Base-by-base conservation (phyloP, 2,329 filamentous ascomycete genomes). In the Fusarium floridanum region DNA sequence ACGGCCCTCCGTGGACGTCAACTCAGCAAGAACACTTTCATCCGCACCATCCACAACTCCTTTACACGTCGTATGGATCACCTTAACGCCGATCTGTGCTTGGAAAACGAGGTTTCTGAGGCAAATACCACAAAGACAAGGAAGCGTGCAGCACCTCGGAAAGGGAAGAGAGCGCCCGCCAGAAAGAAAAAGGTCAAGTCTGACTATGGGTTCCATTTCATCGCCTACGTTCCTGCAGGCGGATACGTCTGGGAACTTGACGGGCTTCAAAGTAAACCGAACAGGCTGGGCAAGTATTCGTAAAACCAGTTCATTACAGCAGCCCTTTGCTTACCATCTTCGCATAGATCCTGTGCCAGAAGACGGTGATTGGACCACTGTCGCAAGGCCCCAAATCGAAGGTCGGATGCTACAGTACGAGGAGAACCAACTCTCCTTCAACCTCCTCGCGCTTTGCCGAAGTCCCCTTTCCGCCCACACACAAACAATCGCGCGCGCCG, bases 201-300 rank as follows among this genome's bases (percentile, higher is more conserved):
- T 0, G 89, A 94, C n/a, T 88, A 89, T 14, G 91, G 90, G 0
- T 97, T 93, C 79, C 96, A 98, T 80, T 98, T 97, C 82, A 93
- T 97, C 73, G 95, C 95, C 8, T 98, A 96, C 79, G 91, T 98
- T 34, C 94, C 94, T 3, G 89, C 91, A 16, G 87, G 89, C n/a
- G 91, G 90, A 3, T 86, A 90, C 66, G 89, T 98, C 16, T 98
- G 95, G 95, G 94, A 95, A 81, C 90, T 98, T 6, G 96, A 98
- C 82, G 96, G 96, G 6, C 85, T 98, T 24, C 91, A 95, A 80
- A 86, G 86, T 48, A 90, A 91, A 73, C 96, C 95, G 4, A 88
- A 72, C 39, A 80, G 78, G 37, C 70, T 84, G 32, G 82, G 83
- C 83, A 75, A 65, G 75, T 45, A 20, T 24, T n/a, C 11, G 16